Conservation (phyloP, 2,329 filamentous ascomycete species). For the Chlorencoelia australis region DNA sequence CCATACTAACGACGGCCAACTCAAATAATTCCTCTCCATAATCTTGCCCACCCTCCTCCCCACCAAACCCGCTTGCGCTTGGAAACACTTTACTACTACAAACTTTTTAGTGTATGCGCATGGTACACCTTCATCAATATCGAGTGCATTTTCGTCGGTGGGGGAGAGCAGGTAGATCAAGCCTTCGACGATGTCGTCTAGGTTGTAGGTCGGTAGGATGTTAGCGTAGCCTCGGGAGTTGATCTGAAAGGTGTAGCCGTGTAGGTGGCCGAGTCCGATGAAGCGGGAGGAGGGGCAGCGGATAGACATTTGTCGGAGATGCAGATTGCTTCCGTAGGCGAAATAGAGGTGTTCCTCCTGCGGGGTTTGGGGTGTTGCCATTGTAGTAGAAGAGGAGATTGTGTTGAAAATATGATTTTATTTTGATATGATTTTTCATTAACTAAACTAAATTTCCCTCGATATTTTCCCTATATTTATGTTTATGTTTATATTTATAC, state of each 20-base stretch:
- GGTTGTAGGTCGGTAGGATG: constrained; percentile 31
- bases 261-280: constrained; percentile 41
- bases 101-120: too few relatives aligned
- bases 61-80: too few relatives aligned
- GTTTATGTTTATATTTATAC: too few relatives aligned
- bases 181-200: constrained; percentile 32
- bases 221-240: constrained; percentile 60
- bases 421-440: too few relatives aligned
- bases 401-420: too few relatives aligned
- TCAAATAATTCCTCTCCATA: too few relatives aligned
- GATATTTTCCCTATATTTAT: too few relatives aligned
- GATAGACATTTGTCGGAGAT: constrained; percentile 50
- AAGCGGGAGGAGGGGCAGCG: constrained; percentile 47
- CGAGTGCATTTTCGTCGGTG: constrained; percentile 41
- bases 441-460: too few relatives aligned
- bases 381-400: too few relatives aligned
- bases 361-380: neutral
- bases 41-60: too few relatives aligned
- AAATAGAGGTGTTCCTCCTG: constrained; percentile 43
- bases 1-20: too few relatives aligned
- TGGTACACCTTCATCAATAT: constrained; percentile 53
- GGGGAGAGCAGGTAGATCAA: constrained; percentile 43
- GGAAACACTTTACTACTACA: too few relatives aligned
- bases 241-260: constrained; percentile 54
- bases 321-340: constrained; percentile 63